These are phyloP conservation scores for Mortierella sp. DNA, from an alignment of 371 early-diverging fungal genomes.

Conservation along the genomic window DNA sequence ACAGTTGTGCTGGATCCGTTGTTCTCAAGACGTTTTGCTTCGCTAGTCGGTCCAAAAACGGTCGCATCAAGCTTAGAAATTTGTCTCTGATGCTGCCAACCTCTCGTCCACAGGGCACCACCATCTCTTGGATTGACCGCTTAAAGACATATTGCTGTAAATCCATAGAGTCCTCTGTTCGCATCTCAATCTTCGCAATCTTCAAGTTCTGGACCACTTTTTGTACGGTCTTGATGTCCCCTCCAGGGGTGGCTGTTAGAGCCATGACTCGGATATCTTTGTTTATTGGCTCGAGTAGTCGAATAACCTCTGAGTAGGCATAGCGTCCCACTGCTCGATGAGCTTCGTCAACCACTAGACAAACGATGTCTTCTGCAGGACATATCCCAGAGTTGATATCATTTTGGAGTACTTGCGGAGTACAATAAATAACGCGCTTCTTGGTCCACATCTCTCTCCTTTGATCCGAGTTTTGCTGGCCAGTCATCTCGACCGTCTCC, in stretches of 20 bases:
- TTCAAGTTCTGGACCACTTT: constrained; percentile 80
- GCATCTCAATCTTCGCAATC: constrained; percentile 83
- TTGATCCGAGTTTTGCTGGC: constrained; percentile 66
- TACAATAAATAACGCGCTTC: constrained; percentile 87
- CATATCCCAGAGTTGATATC: constrained; percentile 76
- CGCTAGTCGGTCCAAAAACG: constrained; percentile 61
- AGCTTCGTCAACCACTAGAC: constrained; percentile 94
- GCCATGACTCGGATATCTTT: constrained; percentile 85
- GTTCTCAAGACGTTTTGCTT: constrained; percentile 56
- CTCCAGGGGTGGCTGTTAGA: constrained; percentile 93
- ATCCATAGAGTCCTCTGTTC: constrained; percentile 93
- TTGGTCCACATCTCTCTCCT: constrained; percentile 67
- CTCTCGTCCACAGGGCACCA: constrained; percentile 73
- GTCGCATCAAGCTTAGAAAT: constrained; percentile 57
- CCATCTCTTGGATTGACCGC: constrained; percentile 71
- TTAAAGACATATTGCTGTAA: constrained; percentile 80
- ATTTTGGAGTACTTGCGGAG: constrained; percentile 92
- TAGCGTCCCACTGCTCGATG: constrained; percentile 90
- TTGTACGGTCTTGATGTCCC: constrained; percentile 82
- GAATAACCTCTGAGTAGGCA: constrained; percentile 84
- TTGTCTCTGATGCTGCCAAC: constrained; percentile 63
- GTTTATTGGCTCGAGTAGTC: constrained; percentile 64
- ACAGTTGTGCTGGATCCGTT: constrained; percentile 57
- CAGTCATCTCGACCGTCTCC: constrained; percentile 83
- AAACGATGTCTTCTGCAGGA: constrained; percentile 67